Evolutionary conservation across 1,284 basidiomycete genomes (phyloP).

Genomic region (Sporisorium graminicola): DNA sequence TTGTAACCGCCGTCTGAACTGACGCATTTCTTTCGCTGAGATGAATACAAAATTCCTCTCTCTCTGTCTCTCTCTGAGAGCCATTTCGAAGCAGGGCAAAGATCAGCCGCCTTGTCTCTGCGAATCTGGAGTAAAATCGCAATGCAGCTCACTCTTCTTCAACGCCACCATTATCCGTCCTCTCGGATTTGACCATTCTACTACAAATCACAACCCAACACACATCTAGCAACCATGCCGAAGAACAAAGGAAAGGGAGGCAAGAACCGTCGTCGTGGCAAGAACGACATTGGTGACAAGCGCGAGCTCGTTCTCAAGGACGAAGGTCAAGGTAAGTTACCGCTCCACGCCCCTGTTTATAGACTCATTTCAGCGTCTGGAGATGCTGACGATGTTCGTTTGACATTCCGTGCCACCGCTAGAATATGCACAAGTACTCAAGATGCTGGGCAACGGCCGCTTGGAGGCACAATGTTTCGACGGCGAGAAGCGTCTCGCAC

Average conservation of each 20-base stretch:
- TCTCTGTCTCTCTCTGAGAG: background rate
- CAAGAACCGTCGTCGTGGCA: constrained; percentile 99
- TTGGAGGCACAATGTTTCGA: constrained; percentile 98
- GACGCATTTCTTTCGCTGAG: constrained; percentile 2
- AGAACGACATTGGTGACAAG: constrained; percentile 99
- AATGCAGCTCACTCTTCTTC: background rate
- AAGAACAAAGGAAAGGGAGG: constrained; percentile 81
- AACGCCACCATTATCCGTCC: constrained; percentile 6
- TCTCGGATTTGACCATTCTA: constrained; percentile 4
- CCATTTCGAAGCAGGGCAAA: too few relatives aligned
- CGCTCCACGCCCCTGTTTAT: background rate
- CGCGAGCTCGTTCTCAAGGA: constrained; percentile 98
- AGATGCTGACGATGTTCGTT: background rate
- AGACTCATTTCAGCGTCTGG: background rate
- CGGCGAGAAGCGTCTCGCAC: constrained; percentile 95
- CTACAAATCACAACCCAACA: constrained; percentile 2
- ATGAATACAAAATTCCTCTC: background rate
- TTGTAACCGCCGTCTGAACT: background rate
- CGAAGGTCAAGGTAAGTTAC: constrained; percentile 84
- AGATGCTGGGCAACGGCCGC: constrained; percentile 99
- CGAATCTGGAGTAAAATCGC: background rate
- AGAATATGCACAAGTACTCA: constrained; percentile 98
- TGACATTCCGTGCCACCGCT: too few relatives aligned
- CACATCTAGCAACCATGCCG: constrained; percentile 23
- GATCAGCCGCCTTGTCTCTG: background rate